phyloP scores from a whole-genome alignment of 495 filamentous ascomycete genomes.

The Hypoxylon lienhwacheense region DNA sequence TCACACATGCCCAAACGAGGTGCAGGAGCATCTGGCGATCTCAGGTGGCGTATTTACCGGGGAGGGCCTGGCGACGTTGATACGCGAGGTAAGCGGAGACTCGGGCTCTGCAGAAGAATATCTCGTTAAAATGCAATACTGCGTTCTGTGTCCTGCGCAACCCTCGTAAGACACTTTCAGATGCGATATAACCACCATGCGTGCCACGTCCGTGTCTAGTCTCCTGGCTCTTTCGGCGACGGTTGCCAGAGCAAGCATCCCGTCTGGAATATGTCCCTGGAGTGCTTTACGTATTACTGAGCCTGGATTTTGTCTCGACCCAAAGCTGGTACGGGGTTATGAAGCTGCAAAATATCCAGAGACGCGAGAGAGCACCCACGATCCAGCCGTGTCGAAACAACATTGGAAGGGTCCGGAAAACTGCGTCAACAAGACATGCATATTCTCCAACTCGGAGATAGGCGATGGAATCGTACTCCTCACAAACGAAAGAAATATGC shows the following conservation, averaged over 20 bases:
- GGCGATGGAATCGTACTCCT: slow-evolving; percentile 41
- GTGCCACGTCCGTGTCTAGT: neutral
- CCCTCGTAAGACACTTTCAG: no score
- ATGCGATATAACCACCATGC: no score
- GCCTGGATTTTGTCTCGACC: neutral
- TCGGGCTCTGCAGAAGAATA: no score
- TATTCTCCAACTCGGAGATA: slow-evolving; percentile 36
- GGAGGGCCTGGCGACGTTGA: no score
- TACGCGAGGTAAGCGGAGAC: no score
- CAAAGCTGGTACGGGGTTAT: neutral
- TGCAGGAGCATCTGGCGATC: no score
- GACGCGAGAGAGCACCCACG: neutral
- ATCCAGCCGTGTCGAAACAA: neutral
- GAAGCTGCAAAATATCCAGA: neutral
- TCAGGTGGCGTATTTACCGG: no score
- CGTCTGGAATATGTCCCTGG: slow-evolving; percentile 6
- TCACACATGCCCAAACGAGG: no score
- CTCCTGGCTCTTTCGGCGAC: neutral
- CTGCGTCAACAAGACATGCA: slow-evolving; percentile 44
- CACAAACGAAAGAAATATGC: slow-evolving; percentile 37
- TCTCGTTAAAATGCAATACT: no score
- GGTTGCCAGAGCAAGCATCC: neutral
- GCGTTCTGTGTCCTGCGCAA: no score
- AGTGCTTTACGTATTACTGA: neutral
- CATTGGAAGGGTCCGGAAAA: slow-evolving; percentile 43